These are phyloP conservation scores for Jacaranda copaia DNA, from an alignment of 257 asterid species.

Conservation along the genomic window DNA sequence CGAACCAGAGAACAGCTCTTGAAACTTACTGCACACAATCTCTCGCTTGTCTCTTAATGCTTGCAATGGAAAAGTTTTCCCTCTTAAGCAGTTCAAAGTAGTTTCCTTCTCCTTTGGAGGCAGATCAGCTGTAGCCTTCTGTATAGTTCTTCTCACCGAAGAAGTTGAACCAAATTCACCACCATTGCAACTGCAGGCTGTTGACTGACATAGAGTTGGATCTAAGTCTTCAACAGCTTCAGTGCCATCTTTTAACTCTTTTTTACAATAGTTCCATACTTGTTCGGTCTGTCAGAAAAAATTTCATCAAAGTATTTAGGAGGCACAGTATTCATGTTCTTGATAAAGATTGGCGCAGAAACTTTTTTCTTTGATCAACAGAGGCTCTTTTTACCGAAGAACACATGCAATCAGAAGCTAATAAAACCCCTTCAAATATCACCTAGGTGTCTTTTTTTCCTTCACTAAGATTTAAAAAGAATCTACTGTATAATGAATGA, in stretches of 20 bases:
- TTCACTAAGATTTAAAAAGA: neutral
- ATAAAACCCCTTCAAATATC: conserved; percentile 8
- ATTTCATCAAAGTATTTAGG: conserved; percentile 16
- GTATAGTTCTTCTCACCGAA: conserved; percentile 42
- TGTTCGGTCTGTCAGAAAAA: conserved; percentile 52
- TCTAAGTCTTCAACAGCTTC: conserved; percentile 36
- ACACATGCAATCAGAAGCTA: conserved; percentile 14
- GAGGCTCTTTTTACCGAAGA: conserved; percentile 9
- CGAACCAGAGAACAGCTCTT: conserved; percentile 46
- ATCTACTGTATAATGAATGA: neutral
- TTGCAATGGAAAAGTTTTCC: conserved; percentile 32
- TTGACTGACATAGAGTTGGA: no score
- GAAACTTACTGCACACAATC: conserved; percentile 35
- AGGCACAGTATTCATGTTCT: neutral
- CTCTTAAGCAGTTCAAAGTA: conserved; percentile 52
- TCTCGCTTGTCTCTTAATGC: conserved; percentile 23
- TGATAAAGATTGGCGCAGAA: neutral
- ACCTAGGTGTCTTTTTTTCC: neutral
- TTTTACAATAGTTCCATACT: conserved; percentile 51
- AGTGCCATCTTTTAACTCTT: conserved; percentile 49
- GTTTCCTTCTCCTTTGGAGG: conserved; percentile 46
- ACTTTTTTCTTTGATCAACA: conserved; percentile 5
- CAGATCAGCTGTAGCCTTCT: conserved; percentile 48
- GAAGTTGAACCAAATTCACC: conserved; percentile 40
- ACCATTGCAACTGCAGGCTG: neutral